Base-by-base conservation (phyloP, 139 green algal species). In the Medakamo hakoo region DNA sequence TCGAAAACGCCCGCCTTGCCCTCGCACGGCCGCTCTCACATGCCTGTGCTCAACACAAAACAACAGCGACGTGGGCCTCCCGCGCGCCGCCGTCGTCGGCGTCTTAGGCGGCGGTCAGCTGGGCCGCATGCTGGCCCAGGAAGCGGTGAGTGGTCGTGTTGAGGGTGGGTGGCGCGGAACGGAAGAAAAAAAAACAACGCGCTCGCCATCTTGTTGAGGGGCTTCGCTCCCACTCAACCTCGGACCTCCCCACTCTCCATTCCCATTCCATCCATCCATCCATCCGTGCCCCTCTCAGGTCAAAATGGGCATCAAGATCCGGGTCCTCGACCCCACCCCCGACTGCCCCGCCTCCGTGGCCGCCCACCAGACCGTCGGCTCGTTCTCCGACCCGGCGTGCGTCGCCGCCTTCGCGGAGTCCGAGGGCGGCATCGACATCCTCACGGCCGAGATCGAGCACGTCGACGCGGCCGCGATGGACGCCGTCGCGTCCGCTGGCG, bases 401-500 rank as follows among this genome's bases (percentile, higher is more conserved):
- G 84, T 98, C 21, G 52, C 70, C 56, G 30, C 70, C 2, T 96
- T 96, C 67, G 85, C 87, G 0, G 21, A 69, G 57, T 52, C 40
- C 40, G n/a, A n/a, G n/a, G n/a, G n/a, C n/a, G 73, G 71, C 26
- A 80, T 85, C 31, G 85, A 93, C 68, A 79, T 99, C 23, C 66
- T 99, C 65, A 99, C 93, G 2, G 90, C 95, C 28, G 93, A 99
- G 76, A 98, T 99, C 59, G 93, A 99, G 76, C 92, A 99, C 76
- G 80, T 99, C 23, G 80, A 97, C 72, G 80, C 80, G 3, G 79
- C 88, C 48, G 86, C 89, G 18, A 68, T 98, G 58, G 72, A 92
- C 60, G 74, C 72, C 26, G 83, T 78, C 64, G 73, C 29, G 27
- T 20, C 27, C 23, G 69, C 67, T 32, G 81, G 73, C n/a, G 60